These are phyloP conservation scores for Neurospora africana DNA, from an alignment of 495 filamentous ascomycete genomes.

Conservation along the genomic window DNA sequence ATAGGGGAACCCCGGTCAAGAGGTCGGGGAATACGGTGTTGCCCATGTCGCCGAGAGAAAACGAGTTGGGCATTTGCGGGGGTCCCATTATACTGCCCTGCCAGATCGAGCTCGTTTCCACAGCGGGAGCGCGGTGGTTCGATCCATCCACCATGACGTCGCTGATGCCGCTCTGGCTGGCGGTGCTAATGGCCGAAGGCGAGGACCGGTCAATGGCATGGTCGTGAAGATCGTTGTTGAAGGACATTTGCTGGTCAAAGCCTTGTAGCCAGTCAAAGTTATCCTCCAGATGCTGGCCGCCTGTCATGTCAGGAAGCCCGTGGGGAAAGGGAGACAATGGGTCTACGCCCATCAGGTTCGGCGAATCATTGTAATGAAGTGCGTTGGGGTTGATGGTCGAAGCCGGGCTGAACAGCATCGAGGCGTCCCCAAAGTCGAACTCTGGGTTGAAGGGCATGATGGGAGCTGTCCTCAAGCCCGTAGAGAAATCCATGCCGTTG, in stretches of 20 bases:
- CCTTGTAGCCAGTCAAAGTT: constrained; percentile 76
- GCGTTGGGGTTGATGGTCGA: constrained; percentile 91
- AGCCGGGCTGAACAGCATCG: constrained; percentile 54
- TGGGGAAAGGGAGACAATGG: constrained; percentile 64
- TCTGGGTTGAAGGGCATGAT: constrained; percentile 59
- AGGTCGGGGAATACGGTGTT: constrained; percentile 49
- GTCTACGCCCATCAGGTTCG: constrained; percentile 60
- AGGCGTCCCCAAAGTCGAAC: constrained; percentile 55
- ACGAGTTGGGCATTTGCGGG: constrained; percentile 48
- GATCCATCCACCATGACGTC: constrained; percentile 86
- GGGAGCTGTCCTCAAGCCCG: constrained; percentile 70
- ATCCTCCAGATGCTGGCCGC: constrained; percentile 57
- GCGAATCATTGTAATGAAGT: constrained; percentile 82
- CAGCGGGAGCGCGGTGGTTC: constrained; percentile 42
- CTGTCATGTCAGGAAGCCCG: constrained; percentile 48
- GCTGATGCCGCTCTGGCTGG: constrained; percentile 83
- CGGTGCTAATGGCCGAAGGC: constrained; percentile 86
- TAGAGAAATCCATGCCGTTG: constrained; percentile 43
- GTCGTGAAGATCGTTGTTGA: constrained; percentile 55
- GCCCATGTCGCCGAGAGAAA: constrained; percentile 45
- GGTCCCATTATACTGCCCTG: constrained; percentile 55
- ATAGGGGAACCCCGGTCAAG: constrained; percentile 47
- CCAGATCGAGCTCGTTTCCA: constrained; percentile 48
- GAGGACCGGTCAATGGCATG: constrained; percentile 85
- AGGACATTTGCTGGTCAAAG: constrained; percentile 66